Base-by-base conservation (phyloP, 805 yeast genomes). In the Zygoascus biomembranicola region DNA sequence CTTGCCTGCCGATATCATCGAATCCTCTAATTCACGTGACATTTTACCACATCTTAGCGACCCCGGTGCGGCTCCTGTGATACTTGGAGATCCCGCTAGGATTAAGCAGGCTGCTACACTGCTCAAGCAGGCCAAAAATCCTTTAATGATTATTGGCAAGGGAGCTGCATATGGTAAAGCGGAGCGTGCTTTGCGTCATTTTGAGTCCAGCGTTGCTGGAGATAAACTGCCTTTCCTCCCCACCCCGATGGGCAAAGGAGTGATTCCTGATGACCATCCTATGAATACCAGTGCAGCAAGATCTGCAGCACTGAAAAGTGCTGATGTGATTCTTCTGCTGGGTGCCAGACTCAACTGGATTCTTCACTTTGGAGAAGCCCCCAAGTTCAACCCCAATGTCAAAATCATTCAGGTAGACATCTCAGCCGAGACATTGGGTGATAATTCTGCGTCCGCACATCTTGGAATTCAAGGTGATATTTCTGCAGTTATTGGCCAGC, bases 221-320 rank as follows among this genome's bases (percentile, higher is more conserved):
- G 50, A 63, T 5, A 39, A 51, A 0, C 49, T 84, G 1, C 79
- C 85, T 0, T 84, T 84, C 59, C 61, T 84, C 49, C 87, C 90
- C 9, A 84, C 90, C 0, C 89, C 90, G 2, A 84, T 84, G 90
- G 90, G 86, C 0, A 84, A 84, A 65, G 90, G 90, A 9, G 79
- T 84, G 0, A 67, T 84, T 1, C 70, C 78, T 2, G 90, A 84
- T 61, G 58, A 66, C 2, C 65, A 68, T 42, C 61, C 60, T 0
- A 62, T 73, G 32, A 84, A 84, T 58, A 73, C 80, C 13, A 77
- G 85, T 0, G 80, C 87, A 2, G 87, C 86, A 3, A 70, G 90
- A 53, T 80, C 87, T 0, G 68, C 71, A n/a, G 87, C 80, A 0
- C 69, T 84, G 59, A 72, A 70, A 56, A 58, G 66, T 6, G 80